These are phyloP conservation scores for Schwanniomyces sp. DNA, from an alignment of 805 yeast genomes.

Conservation along the genomic window DNA sequence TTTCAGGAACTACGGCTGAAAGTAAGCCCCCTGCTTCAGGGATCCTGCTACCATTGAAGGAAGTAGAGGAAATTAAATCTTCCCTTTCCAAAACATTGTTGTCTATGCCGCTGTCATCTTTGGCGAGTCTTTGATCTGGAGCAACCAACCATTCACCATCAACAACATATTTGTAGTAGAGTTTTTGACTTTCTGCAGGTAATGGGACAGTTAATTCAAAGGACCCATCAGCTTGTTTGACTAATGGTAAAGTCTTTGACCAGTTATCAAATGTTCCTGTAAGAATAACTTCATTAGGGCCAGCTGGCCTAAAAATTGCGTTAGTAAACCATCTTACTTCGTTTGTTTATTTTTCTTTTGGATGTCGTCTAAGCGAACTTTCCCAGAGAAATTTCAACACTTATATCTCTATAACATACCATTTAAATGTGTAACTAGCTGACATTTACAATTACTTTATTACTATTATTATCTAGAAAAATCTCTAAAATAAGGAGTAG, in stretches of 20 bases:
- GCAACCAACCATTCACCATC: constrained; percentile 65
- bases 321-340: constrained; percentile 18
- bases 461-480: neutral
- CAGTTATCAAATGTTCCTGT: constrained; percentile 74
- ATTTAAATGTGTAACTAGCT: constrained; percentile 35
- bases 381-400: neutral
- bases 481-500: neutral
- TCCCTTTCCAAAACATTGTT: constrained; percentile 48
- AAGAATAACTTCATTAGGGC: constrained; percentile 55
- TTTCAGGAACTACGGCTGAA: constrained; percentile 15
- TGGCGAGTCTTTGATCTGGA: constrained; percentile 37
- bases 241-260: constrained; percentile 59
- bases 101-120: constrained; percentile 49
- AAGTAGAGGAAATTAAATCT: constrained; percentile 26
- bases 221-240: constrained; percentile 59
- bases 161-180: constrained; percentile 62
- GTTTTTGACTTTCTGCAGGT: constrained; percentile 36
- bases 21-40: constrained; percentile 34
- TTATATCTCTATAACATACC: constrained; percentile 27
- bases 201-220: constrained; percentile 61
- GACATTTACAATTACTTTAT: constrained; percentile 20
- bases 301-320: constrained; percentile 37
- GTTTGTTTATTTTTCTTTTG: neutral
- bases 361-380: neutral
- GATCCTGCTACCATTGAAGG: constrained; percentile 20